These are phyloP conservation scores for Macrophomina phaseolina DNA, from an alignment of 2,329 filamentous ascomycete genomes.

Conservation along the genomic window DNA sequence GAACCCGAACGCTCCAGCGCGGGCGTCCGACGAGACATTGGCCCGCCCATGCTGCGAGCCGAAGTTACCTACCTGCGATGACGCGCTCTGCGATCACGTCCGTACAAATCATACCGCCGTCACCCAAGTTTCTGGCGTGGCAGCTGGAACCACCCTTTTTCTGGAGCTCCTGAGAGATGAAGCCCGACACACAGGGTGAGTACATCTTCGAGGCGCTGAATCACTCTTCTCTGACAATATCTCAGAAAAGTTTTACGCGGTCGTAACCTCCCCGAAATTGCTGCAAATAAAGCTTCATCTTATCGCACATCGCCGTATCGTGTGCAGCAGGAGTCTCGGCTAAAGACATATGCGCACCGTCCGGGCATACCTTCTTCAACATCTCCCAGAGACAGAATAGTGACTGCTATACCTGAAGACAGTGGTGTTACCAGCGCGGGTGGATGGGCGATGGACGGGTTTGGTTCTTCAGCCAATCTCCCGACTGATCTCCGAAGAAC, in stretches of 20 bases:
- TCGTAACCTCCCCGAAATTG: no score
- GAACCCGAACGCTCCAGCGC: no score
- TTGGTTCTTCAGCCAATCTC: slow-evolving; percentile 66
- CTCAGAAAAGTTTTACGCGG: no score
- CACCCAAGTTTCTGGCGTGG: slow-evolving; percentile 31
- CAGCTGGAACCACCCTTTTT: slow-evolving; percentile 31
- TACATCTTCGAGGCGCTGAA: background rate
- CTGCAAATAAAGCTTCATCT: no score
- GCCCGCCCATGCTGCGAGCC: slow-evolving; percentile 36
- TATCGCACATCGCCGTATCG: no score
- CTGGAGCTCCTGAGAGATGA: slow-evolving; percentile 35
- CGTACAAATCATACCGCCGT: slow-evolving; percentile 36
- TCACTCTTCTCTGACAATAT: background rate
- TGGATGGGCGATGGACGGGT: slow-evolving; percentile 42
- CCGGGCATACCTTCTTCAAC: background rate
- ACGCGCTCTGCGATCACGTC: slow-evolving; percentile 41
- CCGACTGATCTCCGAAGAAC: slow-evolving; percentile 74
- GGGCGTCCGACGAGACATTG: background rate
- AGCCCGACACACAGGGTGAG: slow-evolving; percentile 33
- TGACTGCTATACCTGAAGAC: slow-evolving; percentile 31
- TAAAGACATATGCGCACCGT: no score
- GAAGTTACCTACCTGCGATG: slow-evolving; percentile 28
- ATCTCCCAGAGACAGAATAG: slow-evolving; percentile 28
- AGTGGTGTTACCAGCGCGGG: slow-evolving; percentile 40
- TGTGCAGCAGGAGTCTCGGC: no score